phyloP scores from a whole-genome alignment of 148 eudicot genomes.

The Vaccinium corymbosum region DNA sequence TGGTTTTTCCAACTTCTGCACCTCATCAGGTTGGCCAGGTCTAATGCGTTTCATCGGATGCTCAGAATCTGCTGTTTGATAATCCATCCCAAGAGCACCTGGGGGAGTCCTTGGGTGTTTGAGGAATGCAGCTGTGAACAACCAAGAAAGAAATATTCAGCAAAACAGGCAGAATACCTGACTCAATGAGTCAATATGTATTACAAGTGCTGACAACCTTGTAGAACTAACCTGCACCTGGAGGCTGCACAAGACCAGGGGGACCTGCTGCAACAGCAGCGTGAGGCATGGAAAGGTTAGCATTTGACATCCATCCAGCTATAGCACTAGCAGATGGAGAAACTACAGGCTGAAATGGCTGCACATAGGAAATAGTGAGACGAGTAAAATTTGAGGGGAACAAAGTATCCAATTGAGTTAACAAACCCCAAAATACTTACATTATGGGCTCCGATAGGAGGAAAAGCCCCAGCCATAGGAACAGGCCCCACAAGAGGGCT shows the following conservation, averaged over 20 bases:
- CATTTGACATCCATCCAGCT: constrained; percentile 58
- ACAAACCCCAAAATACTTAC: constrained; percentile 28
- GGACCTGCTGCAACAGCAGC: constrained; percentile 48
- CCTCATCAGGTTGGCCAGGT: constrained; percentile 57
- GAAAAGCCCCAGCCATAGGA: constrained; percentile 52
- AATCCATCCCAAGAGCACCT: constrained; percentile 50
- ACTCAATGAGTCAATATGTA: neutral
- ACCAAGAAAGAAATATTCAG: neutral
- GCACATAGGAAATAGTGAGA: constrained; percentile 13
- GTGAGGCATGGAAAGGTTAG: constrained; percentile 50
- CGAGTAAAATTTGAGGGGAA: neutral
- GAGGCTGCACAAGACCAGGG: constrained; percentile 53
- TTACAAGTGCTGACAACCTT: neutral
- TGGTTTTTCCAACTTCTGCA: constrained; percentile 9
- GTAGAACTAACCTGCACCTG: constrained; percentile 36
- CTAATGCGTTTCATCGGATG: constrained; percentile 58
- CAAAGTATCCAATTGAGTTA: neutral
- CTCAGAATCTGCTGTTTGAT: constrained; percentile 53
- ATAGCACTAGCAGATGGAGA: constrained; percentile 55
- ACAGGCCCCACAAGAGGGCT: constrained; percentile 42
- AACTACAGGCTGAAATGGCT: constrained; percentile 60
- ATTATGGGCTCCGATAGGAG: constrained; percentile 48
- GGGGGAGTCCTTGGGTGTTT: constrained; percentile 54
- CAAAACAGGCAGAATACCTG: neutral
- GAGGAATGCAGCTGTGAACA: constrained; percentile 43